Base-by-base conservation (phyloP, 768 basidiomycete genomes). In the Russula compacta region DNA sequence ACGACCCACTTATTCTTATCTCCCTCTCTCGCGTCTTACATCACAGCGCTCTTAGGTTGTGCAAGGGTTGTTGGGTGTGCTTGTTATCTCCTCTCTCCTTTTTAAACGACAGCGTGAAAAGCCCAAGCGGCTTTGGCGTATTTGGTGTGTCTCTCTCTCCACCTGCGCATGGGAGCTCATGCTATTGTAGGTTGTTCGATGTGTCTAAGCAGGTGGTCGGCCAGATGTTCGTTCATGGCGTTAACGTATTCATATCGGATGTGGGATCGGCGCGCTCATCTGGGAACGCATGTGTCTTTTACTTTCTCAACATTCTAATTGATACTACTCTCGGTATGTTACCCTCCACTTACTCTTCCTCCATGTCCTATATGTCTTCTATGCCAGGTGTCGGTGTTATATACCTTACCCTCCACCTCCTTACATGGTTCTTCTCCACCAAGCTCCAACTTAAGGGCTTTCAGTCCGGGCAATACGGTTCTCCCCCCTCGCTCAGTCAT, bases 181-280 rank as follows among this genome's bases (percentile, higher is more conserved):
- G 24, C 35, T 29, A 35, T 59, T n/a, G n/a, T 60, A 92, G 90
- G 92, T 70, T 89, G n/a, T 93, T 90, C 71, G 94, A 97, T 68
- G 89, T 97, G 5, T 87, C 86, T 2, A 97, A 97, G 72, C 95
- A 98, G 76, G 76, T 97, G 56, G 79, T 89, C 14, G 95, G 91
- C 49, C 87, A 90, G 69, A 78, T 87, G 76, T 87, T 89, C 68
- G 83, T 93, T 4, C 91, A 94, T 69, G 81, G 80, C 3, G 76
- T 82, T 46, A 94, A 94, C 70, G 80, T 93, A 21, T 74, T 92
- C 39, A 83, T 92, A 53, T 93, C 93, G 32, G 83, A 83, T 67
- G 66, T 92, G 36, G 83, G 86, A 29, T 92, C 93, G 1, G 75
- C 83, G 44, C 78, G 83, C 59, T 81, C 81, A 0, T 78, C 81